These are phyloP conservation scores for Bretziella fagacearum DNA, from an alignment of 2,329 filamentous ascomycete genomes.

Conservation along the genomic window DNA sequence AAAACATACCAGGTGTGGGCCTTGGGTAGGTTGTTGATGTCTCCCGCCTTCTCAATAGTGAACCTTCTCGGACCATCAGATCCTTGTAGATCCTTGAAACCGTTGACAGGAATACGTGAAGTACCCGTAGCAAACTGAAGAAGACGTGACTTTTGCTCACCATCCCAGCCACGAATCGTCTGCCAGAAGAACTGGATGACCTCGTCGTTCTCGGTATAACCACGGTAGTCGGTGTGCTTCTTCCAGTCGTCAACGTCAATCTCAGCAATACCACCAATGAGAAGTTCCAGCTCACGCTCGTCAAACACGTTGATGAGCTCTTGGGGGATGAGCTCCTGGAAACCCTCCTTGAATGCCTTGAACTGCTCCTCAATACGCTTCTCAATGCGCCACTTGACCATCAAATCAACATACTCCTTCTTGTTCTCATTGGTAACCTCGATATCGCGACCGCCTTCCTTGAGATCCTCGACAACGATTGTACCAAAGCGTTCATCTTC, in stretches of 20 bases:
- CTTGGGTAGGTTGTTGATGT: slow-evolving; percentile 79
- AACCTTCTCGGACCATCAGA: slow-evolving; percentile 90
- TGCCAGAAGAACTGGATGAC: slow-evolving; percentile 99
- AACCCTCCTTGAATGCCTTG: slow-evolving; percentile 91
- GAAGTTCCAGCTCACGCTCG: slow-evolving; percentile 84
- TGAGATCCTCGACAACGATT: slow-evolving; percentile 83
- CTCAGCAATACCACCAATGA: slow-evolving; percentile 98
- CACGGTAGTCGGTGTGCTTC: slow-evolving; percentile 98
- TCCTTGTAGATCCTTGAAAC: slow-evolving; percentile 96
- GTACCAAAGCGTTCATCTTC: slow-evolving; percentile 97
- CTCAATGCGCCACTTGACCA: slow-evolving; percentile 98
- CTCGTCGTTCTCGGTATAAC: slow-evolving; percentile 93
- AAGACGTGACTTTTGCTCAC: slow-evolving; percentile 91
- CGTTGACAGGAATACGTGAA: slow-evolving; percentile 94
- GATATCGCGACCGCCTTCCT: slow-evolving; percentile 76
- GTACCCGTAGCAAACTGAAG: slow-evolving; percentile 96
- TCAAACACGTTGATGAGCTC: slow-evolving; percentile 98
- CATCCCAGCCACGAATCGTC: slow-evolving; percentile 90
- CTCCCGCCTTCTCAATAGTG: slow-evolving; percentile 95
- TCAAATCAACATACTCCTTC: slow-evolving; percentile 93
- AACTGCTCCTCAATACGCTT: slow-evolving; percentile 98
- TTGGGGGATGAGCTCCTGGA: slow-evolving; percentile 91
- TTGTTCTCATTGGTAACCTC: slow-evolving; percentile 98
- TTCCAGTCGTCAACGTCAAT: slow-evolving; percentile 99
- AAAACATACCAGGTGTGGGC: slow-evolving; percentile 82